Base-by-base conservation (phyloP, 805 yeast species). In the Osmozyma mogii region DNA sequence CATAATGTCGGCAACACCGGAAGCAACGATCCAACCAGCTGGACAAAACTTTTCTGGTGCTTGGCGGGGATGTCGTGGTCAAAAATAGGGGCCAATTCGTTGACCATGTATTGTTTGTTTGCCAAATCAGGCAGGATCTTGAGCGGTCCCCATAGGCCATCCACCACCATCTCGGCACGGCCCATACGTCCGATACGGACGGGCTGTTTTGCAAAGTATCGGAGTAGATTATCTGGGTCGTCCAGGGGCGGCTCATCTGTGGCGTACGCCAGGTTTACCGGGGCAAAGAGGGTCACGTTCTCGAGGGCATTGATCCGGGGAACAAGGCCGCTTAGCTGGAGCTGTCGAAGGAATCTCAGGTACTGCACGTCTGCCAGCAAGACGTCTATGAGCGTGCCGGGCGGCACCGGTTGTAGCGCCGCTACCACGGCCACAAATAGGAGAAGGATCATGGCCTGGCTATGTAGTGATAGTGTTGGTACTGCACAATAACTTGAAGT, bases 211-310 rank as follows among this genome's bases (percentile, higher is more conserved):
- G 58, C 43, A 17, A 64, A 46, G 34, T 64, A 64, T 6, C 63
- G 46, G 20, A 50, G 32, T 9, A 39, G 22, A 19, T 17, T 47
- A 27, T 25, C 31, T 9, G 17, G 8, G 19, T 41, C 46, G 29
- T 37, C 21, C 1, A 57, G 48, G 4, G 47, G 42, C 14, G 41
- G 38, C 15, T 38, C 30, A 6, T 22, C 23, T 12, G 48, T 46
- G 4, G 58, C 61, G 50, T 81, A 83, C 1, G 95, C 95, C 40
- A 78, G 75, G 48, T 84, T 84, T 9, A 79, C 68, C 0, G 95
- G 94, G 1, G 94, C 94, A 23, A 81, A 49, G n/a, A 84, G 53
- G 0, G 95, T 83, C 34, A 78, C 71, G 48, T 82, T 78, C 15
- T 58, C 56, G 36, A 79, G 49, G 13, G 56, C 56, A 45, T 82